Percentiles rank a stretch among this genome's conserved stretches.
Conservation (phyloP, 73 alveolate species). For the Paramecium sonneborni region DNA sequence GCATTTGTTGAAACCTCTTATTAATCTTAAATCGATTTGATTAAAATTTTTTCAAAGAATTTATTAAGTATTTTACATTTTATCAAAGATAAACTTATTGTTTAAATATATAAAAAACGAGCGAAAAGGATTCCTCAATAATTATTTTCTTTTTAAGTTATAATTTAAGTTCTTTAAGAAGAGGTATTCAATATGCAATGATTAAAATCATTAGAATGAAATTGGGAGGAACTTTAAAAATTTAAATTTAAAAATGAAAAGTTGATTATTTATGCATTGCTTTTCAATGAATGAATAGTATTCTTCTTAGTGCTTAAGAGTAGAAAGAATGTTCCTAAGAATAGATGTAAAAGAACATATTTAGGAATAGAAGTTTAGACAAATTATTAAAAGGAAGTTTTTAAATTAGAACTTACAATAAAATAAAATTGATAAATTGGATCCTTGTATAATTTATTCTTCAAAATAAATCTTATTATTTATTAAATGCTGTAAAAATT, state of each 20-base stretch:
- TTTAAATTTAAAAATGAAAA: background rate
- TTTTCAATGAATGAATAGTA: background rate
- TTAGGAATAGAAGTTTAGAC: too few relatives aligned
- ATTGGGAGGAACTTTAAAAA: background rate
- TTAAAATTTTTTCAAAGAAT: background rate
- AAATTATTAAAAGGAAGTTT: background rate
- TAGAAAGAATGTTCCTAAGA: background rate
- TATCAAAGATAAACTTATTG: background rate
- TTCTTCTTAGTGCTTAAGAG: background rate
- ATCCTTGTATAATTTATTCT: background rate
- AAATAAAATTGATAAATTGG: background rate
- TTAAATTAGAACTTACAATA: background rate
- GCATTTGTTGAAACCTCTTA: background rate
- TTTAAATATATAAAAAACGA: background rate
- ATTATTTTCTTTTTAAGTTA: background rate
- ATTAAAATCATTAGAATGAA: background rate
- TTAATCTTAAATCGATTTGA: background rate
- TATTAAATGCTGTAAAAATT: background rate
- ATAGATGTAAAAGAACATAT: too few relatives aligned
- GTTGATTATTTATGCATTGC: background rate
- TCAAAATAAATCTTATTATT: background rate
- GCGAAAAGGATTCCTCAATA: background rate
- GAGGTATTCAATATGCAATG: background rate
- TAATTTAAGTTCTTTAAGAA: background rate
- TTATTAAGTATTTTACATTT: background rate